Percentiles rank a stretch among this genome's conserved stretches.
Evolutionary conservation across 164 flowering plant genomes (phyloP).

Genomic region (Euptelea pleiosperma): DNA sequence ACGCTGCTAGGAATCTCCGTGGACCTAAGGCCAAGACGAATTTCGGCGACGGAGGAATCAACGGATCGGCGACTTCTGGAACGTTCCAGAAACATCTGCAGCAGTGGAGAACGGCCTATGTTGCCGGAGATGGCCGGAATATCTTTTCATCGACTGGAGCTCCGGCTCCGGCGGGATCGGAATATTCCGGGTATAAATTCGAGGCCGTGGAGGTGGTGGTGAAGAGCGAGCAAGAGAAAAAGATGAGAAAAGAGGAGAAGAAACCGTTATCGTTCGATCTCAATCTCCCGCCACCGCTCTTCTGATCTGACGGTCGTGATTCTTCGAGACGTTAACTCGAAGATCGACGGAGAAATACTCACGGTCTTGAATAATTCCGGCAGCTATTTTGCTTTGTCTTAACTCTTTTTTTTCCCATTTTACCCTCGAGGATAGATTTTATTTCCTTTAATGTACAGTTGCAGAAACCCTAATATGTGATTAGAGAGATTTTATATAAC

Average conservation of each 20-base stretch:
- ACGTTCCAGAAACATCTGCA: constrained; percentile 9
- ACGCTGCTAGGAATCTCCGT: constrained; percentile 41
- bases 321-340: no score
- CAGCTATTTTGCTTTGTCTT: no score
- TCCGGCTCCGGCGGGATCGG: constrained; percentile 19
- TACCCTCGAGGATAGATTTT: no score
- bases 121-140: constrained; percentile 13
- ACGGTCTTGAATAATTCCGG: no score
- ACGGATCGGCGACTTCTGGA: not conserved
- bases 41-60: constrained; percentile 26
- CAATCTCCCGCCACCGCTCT: constrained; percentile 47
- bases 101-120: constrained; percentile 13
- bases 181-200: constrained; percentile 28
- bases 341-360: no score
- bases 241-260: constrained; percentile 24
- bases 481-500: no score
- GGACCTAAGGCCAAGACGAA: constrained; percentile 59
- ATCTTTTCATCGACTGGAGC: not conserved
- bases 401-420: no score
- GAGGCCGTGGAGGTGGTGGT: constrained; percentile 32
- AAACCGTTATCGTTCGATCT: constrained; percentile 50
- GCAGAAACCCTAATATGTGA: no score
- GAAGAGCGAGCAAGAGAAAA: constrained; percentile 25
- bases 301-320: constrained; percentile 24
- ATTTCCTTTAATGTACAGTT: no score